These are phyloP conservation scores for Amanita brunnescens DNA, from an alignment of 768 basidiomycete genomes.

Conservation along the genomic window DNA sequence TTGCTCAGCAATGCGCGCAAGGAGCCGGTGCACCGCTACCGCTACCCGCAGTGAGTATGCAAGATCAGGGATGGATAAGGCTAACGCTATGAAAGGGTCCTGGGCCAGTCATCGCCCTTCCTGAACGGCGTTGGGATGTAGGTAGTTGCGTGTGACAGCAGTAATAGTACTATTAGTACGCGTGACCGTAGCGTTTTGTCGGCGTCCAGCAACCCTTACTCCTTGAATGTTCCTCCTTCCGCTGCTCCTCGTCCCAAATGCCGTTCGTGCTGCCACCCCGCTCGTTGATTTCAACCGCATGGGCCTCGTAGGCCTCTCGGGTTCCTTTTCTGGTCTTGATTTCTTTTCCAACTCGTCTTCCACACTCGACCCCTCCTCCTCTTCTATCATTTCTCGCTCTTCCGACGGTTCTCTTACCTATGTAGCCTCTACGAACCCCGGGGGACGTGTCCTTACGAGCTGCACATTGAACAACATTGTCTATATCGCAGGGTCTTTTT, in stretches of 20 bases:
- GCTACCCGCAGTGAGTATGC: constrained; percentile 66
- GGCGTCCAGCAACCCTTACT: constrained; percentile 1
- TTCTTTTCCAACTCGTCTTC: constrained; percentile 52
- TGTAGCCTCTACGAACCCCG: constrained; percentile 71
- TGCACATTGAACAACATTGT: constrained; percentile 63
- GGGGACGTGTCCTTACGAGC: constrained; percentile 67
- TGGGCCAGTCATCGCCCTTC: constrained; percentile 57
- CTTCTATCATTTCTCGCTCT: constrained; percentile 62
- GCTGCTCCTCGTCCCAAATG: constrained; percentile 20
- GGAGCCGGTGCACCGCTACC: constrained; percentile 49
- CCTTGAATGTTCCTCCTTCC: constrained; percentile 16
- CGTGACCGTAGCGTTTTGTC: constrained; percentile 2
- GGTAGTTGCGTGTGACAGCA: constrained; percentile 11
- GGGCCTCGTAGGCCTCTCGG: constrained; percentile 85
- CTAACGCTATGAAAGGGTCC: constrained; percentile 28
- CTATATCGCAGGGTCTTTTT: constrained; percentile 82
- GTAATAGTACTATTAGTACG: neutral
- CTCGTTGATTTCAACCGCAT: constrained; percentile 55
- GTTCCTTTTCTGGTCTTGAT: constrained; percentile 82
- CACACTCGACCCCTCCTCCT: constrained; percentile 60
- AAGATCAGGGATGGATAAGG: neutral
- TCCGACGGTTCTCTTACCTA: constrained; percentile 56
- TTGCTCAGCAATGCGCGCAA: constrained; percentile 36
- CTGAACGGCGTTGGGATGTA: constrained; percentile 48
- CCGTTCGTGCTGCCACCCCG: constrained; percentile 26